Conservation (phyloP, 306 rosid genomes). For the Alnus glutinosa region DNA sequence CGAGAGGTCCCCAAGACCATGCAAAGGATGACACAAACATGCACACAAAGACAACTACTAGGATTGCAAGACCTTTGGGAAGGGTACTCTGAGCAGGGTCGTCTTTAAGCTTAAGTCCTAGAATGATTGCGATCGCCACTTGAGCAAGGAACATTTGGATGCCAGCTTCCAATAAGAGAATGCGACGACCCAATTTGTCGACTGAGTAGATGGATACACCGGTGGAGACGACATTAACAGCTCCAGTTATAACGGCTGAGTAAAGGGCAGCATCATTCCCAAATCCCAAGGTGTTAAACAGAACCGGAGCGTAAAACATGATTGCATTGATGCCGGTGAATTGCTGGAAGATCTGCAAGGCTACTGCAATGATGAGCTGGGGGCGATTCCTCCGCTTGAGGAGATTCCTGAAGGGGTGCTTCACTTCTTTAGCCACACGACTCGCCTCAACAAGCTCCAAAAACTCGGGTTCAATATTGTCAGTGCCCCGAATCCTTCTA, state of each 20-base stretch:
- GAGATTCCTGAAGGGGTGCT: slow-evolving; percentile 77
- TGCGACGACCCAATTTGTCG: slow-evolving; percentile 68
- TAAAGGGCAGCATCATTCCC: slow-evolving; percentile 66
- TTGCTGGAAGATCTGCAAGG: slow-evolving; percentile 87
- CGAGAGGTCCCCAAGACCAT: slow-evolving; percentile 95
- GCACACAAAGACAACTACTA: slow-evolving; percentile 73
- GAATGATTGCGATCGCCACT: slow-evolving; percentile 53
- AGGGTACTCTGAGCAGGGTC: slow-evolving; percentile 27
- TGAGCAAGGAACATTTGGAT: slow-evolving; percentile 79
- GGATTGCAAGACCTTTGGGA: slow-evolving; percentile 36
- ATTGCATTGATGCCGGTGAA: slow-evolving; percentile 92
- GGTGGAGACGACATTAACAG: slow-evolving; percentile 67
- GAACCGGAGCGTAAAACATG: slow-evolving; percentile 85
- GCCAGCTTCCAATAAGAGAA: slow-evolving; percentile 70
- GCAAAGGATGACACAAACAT: slow-evolving; percentile 72
- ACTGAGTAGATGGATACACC: slow-evolving; percentile 67
- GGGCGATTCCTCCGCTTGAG: slow-evolving; percentile 67
- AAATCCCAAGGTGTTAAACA: slow-evolving; percentile 72
- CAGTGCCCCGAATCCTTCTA: slow-evolving; percentile 64
- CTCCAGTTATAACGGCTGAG: slow-evolving; percentile 77
- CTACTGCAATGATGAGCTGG: slow-evolving; percentile 68
- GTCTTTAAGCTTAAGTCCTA: slow-evolving; percentile 62
- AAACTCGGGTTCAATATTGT: slow-evolving; percentile 78
- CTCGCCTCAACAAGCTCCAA: slow-evolving; percentile 76
- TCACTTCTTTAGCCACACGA: slow-evolving; percentile 60